phyloP scores from a whole-genome alignment of 495 filamentous ascomycete species.

The Chaetomium tenue region DNA sequence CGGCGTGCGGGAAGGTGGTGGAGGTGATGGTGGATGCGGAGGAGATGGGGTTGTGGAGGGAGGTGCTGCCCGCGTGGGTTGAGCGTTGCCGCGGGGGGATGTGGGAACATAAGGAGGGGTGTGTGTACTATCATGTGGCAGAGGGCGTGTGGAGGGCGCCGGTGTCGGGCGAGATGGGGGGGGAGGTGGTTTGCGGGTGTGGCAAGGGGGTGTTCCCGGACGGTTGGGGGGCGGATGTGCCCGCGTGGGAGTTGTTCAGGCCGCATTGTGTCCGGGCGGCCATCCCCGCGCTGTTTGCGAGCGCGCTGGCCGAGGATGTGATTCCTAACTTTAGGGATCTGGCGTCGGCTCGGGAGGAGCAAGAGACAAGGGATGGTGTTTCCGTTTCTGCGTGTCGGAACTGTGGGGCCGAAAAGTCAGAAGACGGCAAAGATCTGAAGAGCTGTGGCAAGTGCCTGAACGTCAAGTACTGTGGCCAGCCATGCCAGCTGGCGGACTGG shows the following conservation, averaged over 20 bases:
- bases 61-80: slow-evolving; percentile 46
- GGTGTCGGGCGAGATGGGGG: background rate
- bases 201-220: slow-evolving; percentile 7
- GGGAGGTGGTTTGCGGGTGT: slow-evolving; percentile 4
- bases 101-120: slow-evolving; percentile 46
- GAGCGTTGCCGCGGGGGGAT: slow-evolving; percentile 51
- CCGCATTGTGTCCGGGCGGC: slow-evolving; percentile 9
- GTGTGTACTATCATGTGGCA: background rate
- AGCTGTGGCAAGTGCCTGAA: slow-evolving; percentile 27
- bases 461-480: slow-evolving; percentile 28
- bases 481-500: slow-evolving; percentile 31
- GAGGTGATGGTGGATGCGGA: slow-evolving; percentile 38
- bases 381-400: background rate
- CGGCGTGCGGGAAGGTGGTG: background rate
- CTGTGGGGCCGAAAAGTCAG: background rate
- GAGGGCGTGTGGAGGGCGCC: background rate
- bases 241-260: background rate
- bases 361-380: background rate
- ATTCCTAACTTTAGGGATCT: background rate
- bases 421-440: slow-evolving; percentile 18
- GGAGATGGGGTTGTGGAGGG: slow-evolving; percentile 53
- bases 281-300: slow-evolving; percentile 6
- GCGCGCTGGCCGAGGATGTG: slow-evolving; percentile 7
- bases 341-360: background rate
- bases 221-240: background rate